phyloP scores from a whole-genome alignment of 257 asterid genomes.

The Paulownia fortunei region DNA sequence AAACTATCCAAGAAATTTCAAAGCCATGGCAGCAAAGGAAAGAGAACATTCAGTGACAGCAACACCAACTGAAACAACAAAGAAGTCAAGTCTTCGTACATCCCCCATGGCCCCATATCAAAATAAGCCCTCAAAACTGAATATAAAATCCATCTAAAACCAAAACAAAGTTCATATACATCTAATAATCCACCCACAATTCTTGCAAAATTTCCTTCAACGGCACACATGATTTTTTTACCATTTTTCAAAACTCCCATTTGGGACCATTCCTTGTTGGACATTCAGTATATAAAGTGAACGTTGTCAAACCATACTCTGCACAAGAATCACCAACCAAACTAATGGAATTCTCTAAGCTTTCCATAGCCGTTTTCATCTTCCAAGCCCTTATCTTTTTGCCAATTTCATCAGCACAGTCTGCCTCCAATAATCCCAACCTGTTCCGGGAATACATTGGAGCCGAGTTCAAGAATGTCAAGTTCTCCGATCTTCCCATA shows the following conservation, averaged over 20 bases:
- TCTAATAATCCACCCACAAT: background rate
- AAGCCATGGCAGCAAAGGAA: too few species aligned
- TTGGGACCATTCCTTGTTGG: background rate
- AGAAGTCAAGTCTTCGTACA: background rate
- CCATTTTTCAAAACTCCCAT: background rate
- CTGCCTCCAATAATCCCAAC: constrained; percentile 46
- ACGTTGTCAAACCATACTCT: background rate
- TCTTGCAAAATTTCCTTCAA: background rate
- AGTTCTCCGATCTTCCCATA: constrained; percentile 70
- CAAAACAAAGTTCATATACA: background rate
- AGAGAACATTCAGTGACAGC: too few species aligned
- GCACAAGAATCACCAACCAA: background rate
- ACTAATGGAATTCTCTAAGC: constrained; percentile 41
- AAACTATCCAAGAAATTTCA: too few species aligned
- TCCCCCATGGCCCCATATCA: background rate
- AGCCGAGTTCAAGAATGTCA: constrained; percentile 70
- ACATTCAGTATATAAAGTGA: background rate
- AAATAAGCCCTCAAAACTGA: background rate
- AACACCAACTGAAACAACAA: background rate
- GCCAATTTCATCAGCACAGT: background rate
- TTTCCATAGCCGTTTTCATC: constrained; percentile 22
- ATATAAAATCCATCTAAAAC: background rate
- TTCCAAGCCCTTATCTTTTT: constrained; percentile 28
- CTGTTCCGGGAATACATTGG: constrained; percentile 78
- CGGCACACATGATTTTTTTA: background rate